Evolutionary conservation across 2,329 filamentous ascomycete species (phyloP).

Genomic region (Plectosphaerella sp.): DNA sequence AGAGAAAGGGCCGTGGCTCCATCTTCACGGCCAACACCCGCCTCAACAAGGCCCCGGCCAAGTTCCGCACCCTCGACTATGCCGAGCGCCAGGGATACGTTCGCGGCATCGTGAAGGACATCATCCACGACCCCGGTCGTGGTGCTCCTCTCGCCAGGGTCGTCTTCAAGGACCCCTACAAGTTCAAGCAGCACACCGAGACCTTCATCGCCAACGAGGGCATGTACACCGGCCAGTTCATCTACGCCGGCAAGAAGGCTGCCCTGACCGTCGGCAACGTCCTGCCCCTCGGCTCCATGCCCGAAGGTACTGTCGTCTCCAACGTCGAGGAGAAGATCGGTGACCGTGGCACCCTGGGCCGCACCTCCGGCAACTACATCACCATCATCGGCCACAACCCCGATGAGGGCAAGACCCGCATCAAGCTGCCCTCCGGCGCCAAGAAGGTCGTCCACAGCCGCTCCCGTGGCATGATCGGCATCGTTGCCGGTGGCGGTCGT

Average conservation of each 20-base stretch:
- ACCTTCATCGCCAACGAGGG: constrained; percentile 99
- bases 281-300: constrained; percentile 88
- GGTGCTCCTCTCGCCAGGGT: constrained; percentile 97
- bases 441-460: constrained; percentile 97
- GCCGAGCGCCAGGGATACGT: constrained; percentile 97
- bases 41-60: constrained; percentile 79
- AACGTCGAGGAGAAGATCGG: constrained; percentile 99
- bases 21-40: constrained; percentile 74
- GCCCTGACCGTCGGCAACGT: constrained; percentile 95
- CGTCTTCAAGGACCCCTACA: constrained; percentile 95
- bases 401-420: constrained; percentile 98
- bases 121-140: constrained; percentile 98
- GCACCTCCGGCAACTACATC: constrained; percentile 99
- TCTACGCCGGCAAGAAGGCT: constrained; percentile 99
- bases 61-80: constrained; percentile 96
- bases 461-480: constrained; percentile 97
- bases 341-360: constrained; percentile 92
- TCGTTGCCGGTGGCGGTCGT: constrained; percentile 97
- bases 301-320: constrained; percentile 97
- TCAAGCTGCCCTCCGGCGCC: constrained; percentile 98
- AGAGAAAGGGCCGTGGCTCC: constrained; percentile 56
- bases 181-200: constrained; percentile 95
- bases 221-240: constrained; percentile 99
- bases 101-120: constrained; percentile 96
- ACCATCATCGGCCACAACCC: constrained; percentile 97